phyloP scores from a whole-genome alignment of 306 rosid species.

The Glycine soja region DNA sequence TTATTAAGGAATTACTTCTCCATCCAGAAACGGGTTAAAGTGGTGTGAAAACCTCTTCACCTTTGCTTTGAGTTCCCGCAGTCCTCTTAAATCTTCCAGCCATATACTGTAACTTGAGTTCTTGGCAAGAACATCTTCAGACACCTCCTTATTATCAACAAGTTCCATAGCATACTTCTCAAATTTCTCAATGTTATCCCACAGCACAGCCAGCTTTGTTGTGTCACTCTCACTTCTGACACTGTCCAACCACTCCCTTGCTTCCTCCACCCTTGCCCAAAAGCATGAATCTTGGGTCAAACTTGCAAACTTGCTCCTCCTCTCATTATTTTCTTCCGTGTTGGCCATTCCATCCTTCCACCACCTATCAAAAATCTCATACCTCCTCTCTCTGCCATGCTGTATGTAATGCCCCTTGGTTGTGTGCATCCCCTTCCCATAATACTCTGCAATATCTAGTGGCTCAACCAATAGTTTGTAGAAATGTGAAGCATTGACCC shows the following conservation, averaged over 20 bases:
- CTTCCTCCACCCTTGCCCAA: conserved; percentile 91
- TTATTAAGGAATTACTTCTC: conserved; percentile 48
- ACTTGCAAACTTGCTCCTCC: conserved; percentile 72
- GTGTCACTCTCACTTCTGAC: conserved; percentile 57
- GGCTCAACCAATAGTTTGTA: conserved; percentile 84
- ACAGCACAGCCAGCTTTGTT: conserved; percentile 38
- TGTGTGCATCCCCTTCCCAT: conserved; percentile 55
- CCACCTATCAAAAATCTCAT: conserved; percentile 74
- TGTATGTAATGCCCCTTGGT: conserved; percentile 70
- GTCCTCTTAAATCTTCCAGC: conserved; percentile 56
- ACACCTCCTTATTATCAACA: conserved; percentile 66
- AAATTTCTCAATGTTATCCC: conserved; percentile 62
- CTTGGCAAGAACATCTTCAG: conserved; percentile 68
- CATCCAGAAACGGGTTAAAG: conserved; percentile 44
- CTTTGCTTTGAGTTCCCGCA: conserved; percentile 56
- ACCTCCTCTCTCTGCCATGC: conserved; percentile 76
- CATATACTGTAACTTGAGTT: conserved; percentile 72
- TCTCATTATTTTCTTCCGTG: conserved; percentile 41
- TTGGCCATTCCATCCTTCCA: conserved; percentile 55
- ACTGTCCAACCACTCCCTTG: conserved; percentile 61
- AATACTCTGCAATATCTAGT: conserved; percentile 79
- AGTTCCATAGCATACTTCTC: conserved; percentile 62
- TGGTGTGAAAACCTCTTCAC: conserved; percentile 34
- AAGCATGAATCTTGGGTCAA: conserved; percentile 87
- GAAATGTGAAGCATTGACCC: conserved; percentile 68